Percentiles rank a stretch among this genome's conserved stretches.
Evolutionary conservation across 2,329 filamentous ascomycete genomes (phyloP).

Genomic region (Daldinia sp.): DNA sequence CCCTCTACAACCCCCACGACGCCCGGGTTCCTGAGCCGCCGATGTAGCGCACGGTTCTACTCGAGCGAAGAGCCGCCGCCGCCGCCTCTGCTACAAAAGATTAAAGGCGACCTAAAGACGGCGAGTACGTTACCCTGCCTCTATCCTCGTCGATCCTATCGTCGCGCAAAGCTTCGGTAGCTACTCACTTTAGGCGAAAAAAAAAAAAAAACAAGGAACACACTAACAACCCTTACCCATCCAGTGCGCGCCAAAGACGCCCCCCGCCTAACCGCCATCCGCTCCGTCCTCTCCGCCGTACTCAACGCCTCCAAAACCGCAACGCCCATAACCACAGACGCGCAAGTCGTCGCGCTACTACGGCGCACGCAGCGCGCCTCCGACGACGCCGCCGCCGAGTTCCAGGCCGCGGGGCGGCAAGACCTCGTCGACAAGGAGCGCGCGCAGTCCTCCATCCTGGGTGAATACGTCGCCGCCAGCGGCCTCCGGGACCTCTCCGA

Average conservation of each 20-base stretch:
- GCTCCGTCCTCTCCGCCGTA: constrained; percentile 72
- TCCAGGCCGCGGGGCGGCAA: constrained; percentile 67
- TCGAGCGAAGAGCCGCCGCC: constrained; percentile 49
- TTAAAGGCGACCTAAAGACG: constrained; percentile 69
- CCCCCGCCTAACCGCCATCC: constrained; percentile 72
- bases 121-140: constrained; percentile 52
- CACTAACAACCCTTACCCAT: neutral
- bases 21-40: constrained; percentile 5
- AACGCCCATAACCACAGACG: constrained; percentile 74
- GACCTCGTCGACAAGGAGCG: constrained; percentile 78
- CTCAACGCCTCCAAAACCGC: constrained; percentile 79
- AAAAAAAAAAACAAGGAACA: no score
- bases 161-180: neutral
- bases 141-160: neutral
- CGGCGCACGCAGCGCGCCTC: constrained; percentile 67
- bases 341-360: constrained; percentile 72
- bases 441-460: constrained; percentile 68
- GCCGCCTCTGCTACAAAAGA: constrained; percentile 57
- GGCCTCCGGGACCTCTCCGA: constrained; percentile 66
- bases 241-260: constrained; percentile 68
- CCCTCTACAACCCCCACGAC: neutral
- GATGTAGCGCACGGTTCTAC: constrained; percentile 28
- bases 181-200: neutral
- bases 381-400: constrained; percentile 69
- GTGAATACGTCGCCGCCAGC: constrained; percentile 69